Evolutionary conservation across 1,139 yeast genomes (phyloP).

Genomic region (Taphrina confusa): DNA sequence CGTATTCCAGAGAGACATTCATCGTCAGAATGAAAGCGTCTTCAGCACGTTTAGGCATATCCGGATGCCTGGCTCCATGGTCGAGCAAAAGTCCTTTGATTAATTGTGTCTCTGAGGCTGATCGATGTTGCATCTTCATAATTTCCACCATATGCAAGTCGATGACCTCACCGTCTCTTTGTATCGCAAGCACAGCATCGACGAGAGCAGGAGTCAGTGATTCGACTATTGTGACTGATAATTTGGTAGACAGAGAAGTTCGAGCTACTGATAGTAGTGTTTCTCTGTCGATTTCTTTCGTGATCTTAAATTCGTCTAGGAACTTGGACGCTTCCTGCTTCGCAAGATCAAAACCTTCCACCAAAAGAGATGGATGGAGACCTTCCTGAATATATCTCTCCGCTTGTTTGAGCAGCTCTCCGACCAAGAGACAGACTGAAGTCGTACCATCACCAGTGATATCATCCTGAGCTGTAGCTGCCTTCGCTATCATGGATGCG

Average conservation of each 20-base stretch:
- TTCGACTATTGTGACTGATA: slow-evolving; percentile 70
- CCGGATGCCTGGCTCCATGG: slow-evolving; percentile 99
- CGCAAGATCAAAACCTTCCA: slow-evolving; percentile 93
- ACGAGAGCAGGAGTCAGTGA: slow-evolving; percentile 90
- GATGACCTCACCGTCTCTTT: slow-evolving; percentile 55
- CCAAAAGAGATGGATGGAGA: slow-evolving; percentile 89
- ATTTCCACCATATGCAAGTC: slow-evolving; percentile 98
- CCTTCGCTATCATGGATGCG: slow-evolving; percentile 85
- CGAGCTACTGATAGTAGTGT: slow-evolving; percentile 87
- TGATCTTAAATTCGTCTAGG: slow-evolving; percentile 61
- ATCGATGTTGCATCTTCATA: slow-evolving; percentile 95
- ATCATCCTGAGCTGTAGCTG: slow-evolving; percentile 98
- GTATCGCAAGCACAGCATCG: slow-evolving; percentile 86
- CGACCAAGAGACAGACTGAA: slow-evolving; percentile 91
- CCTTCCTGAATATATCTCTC: slow-evolving; percentile 91
- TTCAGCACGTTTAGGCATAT: slow-evolving; percentile 87
- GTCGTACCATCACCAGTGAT: slow-evolving; percentile 99
- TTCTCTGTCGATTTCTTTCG: slow-evolving; percentile 68
- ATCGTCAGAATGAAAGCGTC: slow-evolving; percentile 84
- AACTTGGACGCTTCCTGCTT: slow-evolving; percentile 67
- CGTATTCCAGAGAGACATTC: slow-evolving; percentile 94
- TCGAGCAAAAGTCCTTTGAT: slow-evolving; percentile 90
- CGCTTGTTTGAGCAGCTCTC: slow-evolving; percentile 91
- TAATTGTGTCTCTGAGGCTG: slow-evolving; percentile 78
- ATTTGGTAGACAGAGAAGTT: slow-evolving; percentile 84